phyloP scores from a whole-genome alignment of 495 filamentous ascomycete genomes.

The Penicillium turbatum region DNA sequence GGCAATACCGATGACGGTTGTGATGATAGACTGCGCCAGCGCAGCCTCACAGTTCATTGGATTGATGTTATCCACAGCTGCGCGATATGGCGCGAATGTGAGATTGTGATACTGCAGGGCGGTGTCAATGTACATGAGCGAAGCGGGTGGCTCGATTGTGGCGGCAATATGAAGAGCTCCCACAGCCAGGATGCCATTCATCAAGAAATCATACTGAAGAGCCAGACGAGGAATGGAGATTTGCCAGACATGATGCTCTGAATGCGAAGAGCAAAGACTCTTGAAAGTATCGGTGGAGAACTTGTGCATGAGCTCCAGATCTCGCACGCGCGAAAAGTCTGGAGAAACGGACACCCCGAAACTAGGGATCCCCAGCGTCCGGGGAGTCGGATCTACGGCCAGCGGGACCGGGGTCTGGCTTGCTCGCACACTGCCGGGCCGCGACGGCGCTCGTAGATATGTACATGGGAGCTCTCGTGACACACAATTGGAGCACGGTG shows the following conservation, averaged over 20 bases:
- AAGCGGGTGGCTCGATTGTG: conserved; percentile 28
- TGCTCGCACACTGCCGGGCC: conserved; percentile 5
- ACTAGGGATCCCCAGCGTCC: conserved; percentile 18
- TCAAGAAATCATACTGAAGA: conserved; percentile 48
- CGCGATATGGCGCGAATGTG: conserved; percentile 43
- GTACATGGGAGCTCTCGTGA: conserved; percentile 39
- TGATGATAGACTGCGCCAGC: conserved; percentile 49
- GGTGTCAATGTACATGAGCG: conserved; percentile 45
- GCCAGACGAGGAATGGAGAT: conserved; percentile 45
- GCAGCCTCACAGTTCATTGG: conserved; percentile 49
- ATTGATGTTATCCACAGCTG: conserved; percentile 42
- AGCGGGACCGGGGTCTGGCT: conserved; percentile 6
- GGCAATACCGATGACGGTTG: conserved; percentile 45
- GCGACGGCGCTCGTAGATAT: conserved; percentile 31
- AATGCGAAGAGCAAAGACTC: conserved; percentile 28
- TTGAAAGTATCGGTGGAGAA: conserved; percentile 40
- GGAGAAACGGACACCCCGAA: conserved; percentile 17
- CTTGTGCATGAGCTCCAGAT: conserved; percentile 42
- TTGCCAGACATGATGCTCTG: conserved; percentile 34
- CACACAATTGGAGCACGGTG: conserved; percentile 43
- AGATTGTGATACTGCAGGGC: conserved; percentile 49
- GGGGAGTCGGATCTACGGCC: conserved; percentile 4
- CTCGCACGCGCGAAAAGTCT: conserved; percentile 24
- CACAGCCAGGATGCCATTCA: conserved; percentile 52
- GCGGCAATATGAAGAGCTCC: conserved; percentile 52